Percentiles rank a stretch among this genome's conserved stretches.
Evolutionary conservation across 345 rosid species (phyloP).

Genomic region (Citrus unshiu): DNA sequence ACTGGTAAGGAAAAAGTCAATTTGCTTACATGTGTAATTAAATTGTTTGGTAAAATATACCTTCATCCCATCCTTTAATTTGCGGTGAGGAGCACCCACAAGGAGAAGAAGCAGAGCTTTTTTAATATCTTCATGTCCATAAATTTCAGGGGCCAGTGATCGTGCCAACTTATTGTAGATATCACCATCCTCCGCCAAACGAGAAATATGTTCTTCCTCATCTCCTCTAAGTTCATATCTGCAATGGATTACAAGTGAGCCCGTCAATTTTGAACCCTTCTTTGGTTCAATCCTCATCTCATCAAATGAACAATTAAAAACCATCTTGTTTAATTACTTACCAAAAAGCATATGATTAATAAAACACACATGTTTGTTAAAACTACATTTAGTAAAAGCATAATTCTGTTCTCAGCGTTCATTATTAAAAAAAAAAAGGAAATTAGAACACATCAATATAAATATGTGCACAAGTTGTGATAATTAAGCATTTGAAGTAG

Average conservation of each 20-base stretch:
- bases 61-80: conserved; percentile 97
- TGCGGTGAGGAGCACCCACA: conserved; percentile 96
- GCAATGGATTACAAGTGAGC: conserved; percentile 19
- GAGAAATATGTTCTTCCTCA: conserved; percentile 85
- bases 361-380: conserved; percentile 1
- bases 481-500: conserved; percentile 5
- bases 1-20: neutral
- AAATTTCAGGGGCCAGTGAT: conserved; percentile 95
- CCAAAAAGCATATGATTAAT: neutral
- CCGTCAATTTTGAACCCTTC: neutral
- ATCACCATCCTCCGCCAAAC: conserved; percentile 96
- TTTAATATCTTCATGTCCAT: conserved; percentile 97
- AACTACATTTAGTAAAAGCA: neutral
- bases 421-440: neutral
- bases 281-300: neutral
- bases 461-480: neutral
- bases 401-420: neutral
- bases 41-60: conserved; percentile 22
- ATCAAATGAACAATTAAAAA: neutral
- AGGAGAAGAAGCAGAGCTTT: conserved; percentile 94
- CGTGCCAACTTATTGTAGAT: conserved; percentile 86
- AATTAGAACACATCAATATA: neutral
- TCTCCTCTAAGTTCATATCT: conserved; percentile 84
- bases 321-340: neutral
- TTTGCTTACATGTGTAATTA: neutral